Evolutionary conservation across 2,329 filamentous ascomycete species (phyloP).

Genomic region (Aspergillus neotritici): DNA sequence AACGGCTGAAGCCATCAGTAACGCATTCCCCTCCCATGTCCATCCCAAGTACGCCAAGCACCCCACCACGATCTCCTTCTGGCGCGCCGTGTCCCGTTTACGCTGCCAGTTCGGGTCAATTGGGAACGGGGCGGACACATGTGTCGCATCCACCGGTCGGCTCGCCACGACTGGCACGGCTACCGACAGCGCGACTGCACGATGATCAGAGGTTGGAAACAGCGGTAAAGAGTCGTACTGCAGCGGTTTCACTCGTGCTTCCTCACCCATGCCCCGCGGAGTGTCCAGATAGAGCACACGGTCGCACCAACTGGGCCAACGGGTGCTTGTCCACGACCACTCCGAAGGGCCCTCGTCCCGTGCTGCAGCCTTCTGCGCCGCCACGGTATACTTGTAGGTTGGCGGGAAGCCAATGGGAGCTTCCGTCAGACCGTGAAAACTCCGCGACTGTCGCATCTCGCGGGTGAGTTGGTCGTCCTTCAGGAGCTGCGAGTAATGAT

Average conservation of each 20-base stretch:
- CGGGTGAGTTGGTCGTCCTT: slow-evolving; percentile 70
- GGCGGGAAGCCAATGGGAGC: slow-evolving; percentile 72
- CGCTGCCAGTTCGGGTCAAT: slow-evolving; percentile 54
- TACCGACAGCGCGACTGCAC: slow-evolving; percentile 69
- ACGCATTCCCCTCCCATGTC: slow-evolving; percentile 44
- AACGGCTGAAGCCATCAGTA: slow-evolving; percentile 36
- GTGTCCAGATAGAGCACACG: slow-evolving; percentile 72
- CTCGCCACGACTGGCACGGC: slow-evolving; percentile 54
- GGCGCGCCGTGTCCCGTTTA: slow-evolving; percentile 50
- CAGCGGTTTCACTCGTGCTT: slow-evolving; percentile 46
- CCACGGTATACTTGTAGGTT: slow-evolving; percentile 78
- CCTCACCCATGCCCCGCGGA: slow-evolving; percentile 47
- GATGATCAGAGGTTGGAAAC: slow-evolving; percentile 79
- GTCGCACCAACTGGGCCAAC: slow-evolving; percentile 92
- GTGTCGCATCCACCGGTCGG: slow-evolving; percentile 28
- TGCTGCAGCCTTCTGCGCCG: slow-evolving; percentile 36
- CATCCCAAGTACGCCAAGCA: slow-evolving; percentile 49
- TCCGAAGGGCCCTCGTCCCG: slow-evolving; percentile 34
- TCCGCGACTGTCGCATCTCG: slow-evolving; percentile 63
- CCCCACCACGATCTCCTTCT: slow-evolving; percentile 57
- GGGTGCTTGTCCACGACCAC: slow-evolving; percentile 73
- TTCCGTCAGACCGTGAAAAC: slow-evolving; percentile 74
- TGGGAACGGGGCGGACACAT: slow-evolving; percentile 50
- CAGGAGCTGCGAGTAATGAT: slow-evolving; percentile 64
- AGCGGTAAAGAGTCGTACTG: slow-evolving; percentile 71